A percentile compares a stretch with the other conserved stretches of the same genome.
These are phyloP conservation scores for Hygrophila difformis DNA, from an alignment of 257 asterid genomes.

Conservation along the genomic window DNA sequence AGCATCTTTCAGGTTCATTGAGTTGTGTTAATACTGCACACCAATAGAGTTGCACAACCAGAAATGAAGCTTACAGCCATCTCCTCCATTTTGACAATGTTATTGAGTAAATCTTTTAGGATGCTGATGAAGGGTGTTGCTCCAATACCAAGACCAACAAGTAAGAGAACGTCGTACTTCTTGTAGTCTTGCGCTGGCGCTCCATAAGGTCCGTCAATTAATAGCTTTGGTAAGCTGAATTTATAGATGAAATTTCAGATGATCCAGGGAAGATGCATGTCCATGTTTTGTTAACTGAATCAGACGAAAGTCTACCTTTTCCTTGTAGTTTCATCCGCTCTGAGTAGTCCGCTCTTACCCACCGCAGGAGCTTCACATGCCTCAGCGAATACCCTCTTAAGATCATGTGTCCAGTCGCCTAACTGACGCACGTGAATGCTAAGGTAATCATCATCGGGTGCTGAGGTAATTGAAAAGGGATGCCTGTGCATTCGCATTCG, in stretches of 20 bases:
- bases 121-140: constrained; percentile 96
- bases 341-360: constrained; percentile 81
- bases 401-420: constrained; percentile 97
- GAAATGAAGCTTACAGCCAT: constrained; percentile 46
- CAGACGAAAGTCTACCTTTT: constrained; percentile 32
- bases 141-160: constrained; percentile 93
- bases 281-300: not conserved
- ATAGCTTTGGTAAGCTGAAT: constrained; percentile 86
- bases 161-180: constrained; percentile 78
- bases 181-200: constrained; percentile 93
- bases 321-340: constrained; percentile 88
- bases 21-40: not conserved
- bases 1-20: too few species aligned
- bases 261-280: not conserved
- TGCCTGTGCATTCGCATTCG: constrained; percentile 44
- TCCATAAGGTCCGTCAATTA: constrained; percentile 95
- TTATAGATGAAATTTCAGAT: not conserved
- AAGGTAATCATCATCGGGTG: constrained; percentile 89
- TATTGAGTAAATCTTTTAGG: constrained; percentile 75
- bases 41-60: not conserved
- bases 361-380: constrained; percentile 69
- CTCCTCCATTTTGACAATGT: constrained; percentile 79
- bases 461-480: constrained; percentile 95
- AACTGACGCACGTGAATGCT: constrained; percentile 89
- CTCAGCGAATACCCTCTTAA: constrained; percentile 76